Evolutionary conservation across 2,329 filamentous ascomycete species (phyloP), one percentile per base, ranked within the genome.

Genomic region (Epichloe amarillans): DNA sequence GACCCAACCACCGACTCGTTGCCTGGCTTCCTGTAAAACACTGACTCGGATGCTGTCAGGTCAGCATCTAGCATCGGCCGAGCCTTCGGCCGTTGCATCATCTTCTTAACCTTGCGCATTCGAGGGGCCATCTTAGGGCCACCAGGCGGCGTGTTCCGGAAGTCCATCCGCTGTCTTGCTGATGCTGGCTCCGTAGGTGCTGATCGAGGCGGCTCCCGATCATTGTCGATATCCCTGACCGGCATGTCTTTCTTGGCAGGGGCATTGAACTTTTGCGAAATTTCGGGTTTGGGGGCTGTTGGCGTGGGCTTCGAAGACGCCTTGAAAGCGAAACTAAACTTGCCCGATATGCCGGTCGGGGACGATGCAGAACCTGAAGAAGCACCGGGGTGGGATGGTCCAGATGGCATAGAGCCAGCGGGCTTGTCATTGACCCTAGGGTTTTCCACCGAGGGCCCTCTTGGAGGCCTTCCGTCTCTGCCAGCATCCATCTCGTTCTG

Each of bases 1-100:
- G 91, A 95, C 15, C 91, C 91, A 19, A 97, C 85, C 0, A 97
- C 91, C 0, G 91, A 97, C 64, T 95, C 91, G 59, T 97, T 95
- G n/a, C 91, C 91, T 1, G 90, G 90, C 64, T 96, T 97, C 56
- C 91, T 79, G 69, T 85, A 95, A 67, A 94, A 97, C 3, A 97
- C 89, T 0, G 90, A 96, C 44, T 91, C 85, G 0, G 90, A 95
- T 5, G 75, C 72, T 11, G 82, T 80, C 59, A 91, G 79, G 35
- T 95, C 87, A 23, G 81, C 70, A 0, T 83, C 70, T 1, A 97
- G 70, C 5, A 73, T 77, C 2, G 88, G 88, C 49, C 83, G 81
- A 45, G 81, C 73, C 62, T 89, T 93, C 12, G 80, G 69, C 33
- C 84, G 80, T 63, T 76, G 86, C 66, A 86, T 75, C 3, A 80